Evolutionary conservation across 2,329 filamentous ascomycete species (phyloP).

Genomic region (Setomelanomma holmii): DNA sequence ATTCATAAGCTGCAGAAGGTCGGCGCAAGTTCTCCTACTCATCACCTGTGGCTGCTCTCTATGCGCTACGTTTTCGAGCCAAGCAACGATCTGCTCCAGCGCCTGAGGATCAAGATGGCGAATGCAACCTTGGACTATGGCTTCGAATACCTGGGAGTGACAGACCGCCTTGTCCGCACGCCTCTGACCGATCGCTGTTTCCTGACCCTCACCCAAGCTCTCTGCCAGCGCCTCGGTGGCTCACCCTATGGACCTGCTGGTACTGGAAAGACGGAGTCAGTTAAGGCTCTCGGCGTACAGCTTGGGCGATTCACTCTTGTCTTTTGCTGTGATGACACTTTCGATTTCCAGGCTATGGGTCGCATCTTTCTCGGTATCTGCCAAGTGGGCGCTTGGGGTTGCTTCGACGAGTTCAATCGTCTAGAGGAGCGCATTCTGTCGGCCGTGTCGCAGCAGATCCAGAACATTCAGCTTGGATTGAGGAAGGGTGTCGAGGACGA

Average conservation of each 20-base stretch:
- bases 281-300: constrained; percentile 96
- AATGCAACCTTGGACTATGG: constrained; percentile 95
- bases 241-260: constrained; percentile 97
- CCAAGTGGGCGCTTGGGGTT: constrained; percentile 98
- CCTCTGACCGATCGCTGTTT: constrained; percentile 98
- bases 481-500: constrained; percentile 83
- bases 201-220: constrained; percentile 92
- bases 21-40: constrained; percentile 75
- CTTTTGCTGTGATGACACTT: constrained; percentile 99
- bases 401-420: constrained; percentile 99
- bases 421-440: constrained; percentile 97
- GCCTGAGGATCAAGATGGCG: constrained; percentile 92
- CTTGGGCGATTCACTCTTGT: constrained; percentile 97
- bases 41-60: constrained; percentile 92
- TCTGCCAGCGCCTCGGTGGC: constrained; percentile 93
- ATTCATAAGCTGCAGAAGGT: constrained; percentile 84
- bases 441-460: constrained; percentile 97
- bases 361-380: constrained; percentile 99
- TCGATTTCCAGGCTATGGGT: constrained; percentile 99
- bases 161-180: constrained; percentile 93
- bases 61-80: constrained; percentile 94
- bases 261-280: constrained; percentile 98
- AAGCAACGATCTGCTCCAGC: constrained; percentile 80
- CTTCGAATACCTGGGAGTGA: constrained; percentile 96
- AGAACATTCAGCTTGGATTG: constrained; percentile 97